Conservation (phyloP, 176 grass and related monocot species). For the Zea luxurians region DNA sequence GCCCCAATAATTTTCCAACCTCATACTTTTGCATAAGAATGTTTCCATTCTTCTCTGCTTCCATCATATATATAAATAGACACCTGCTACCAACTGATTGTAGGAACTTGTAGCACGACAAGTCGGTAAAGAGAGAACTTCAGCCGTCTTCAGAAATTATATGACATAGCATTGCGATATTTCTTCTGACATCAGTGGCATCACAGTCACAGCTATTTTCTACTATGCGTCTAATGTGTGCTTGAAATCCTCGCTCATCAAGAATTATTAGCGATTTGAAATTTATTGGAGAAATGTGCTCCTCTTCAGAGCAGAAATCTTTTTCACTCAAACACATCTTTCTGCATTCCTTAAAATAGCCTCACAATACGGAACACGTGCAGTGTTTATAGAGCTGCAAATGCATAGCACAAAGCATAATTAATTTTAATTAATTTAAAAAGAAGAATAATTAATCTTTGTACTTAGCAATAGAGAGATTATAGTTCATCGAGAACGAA, state of each 20-base stretch:
- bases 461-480: neutral
- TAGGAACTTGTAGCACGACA: neutral
- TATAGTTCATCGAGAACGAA: neutral
- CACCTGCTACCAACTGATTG: neutral
- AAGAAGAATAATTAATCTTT: conserved; percentile 8
- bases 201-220: conserved; percentile 1
- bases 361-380: neutral
- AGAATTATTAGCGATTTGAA: conserved; percentile 34
- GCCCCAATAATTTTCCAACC: conserved; percentile 43
- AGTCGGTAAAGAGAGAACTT: neutral
- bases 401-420: conserved; percentile 14
- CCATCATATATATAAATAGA: neutral
- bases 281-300: conserved; percentile 13
- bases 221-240: conserved; percentile 13
- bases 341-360: conserved; percentile 45
- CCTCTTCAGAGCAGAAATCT: conserved; percentile 31
- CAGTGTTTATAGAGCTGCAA: conserved; percentile 6
- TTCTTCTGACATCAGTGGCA: conserved; percentile 19
- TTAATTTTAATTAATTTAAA: neutral
- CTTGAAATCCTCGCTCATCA: conserved; percentile 42
- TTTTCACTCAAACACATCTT: conserved; percentile 45
- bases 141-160: conserved; percentile 40
- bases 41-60: conserved; percentile 43
- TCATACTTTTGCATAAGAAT: conserved; percentile 42
- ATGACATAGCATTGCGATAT: conserved; percentile 28